phyloP scores from a whole-genome alignment of 495 filamentous ascomycete genomes.

The Neurospora tetrasperma region DNA sequence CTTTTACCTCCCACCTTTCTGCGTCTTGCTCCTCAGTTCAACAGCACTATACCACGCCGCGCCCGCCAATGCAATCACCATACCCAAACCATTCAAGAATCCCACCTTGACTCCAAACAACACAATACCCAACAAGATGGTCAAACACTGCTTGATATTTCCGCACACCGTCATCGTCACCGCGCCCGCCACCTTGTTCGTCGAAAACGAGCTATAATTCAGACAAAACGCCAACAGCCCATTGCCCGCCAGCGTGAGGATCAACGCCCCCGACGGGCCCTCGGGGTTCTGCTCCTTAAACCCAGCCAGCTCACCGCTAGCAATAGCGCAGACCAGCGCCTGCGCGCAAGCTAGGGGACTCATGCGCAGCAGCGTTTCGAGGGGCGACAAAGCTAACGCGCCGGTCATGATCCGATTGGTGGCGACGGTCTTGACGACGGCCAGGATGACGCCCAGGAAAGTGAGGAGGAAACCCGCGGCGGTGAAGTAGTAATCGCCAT shows the following conservation, averaged over 20 bases:
- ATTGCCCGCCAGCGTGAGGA: constrained; percentile 32
- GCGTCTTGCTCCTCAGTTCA: constrained; percentile 21
- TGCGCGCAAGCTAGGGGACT: constrained; percentile 44
- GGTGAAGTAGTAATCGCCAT: constrained; percentile 50
- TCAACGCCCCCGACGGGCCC: constrained; percentile 8
- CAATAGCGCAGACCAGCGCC: constrained; percentile 36
- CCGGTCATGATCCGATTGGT: constrained; percentile 49
- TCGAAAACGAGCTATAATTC: constrained; percentile 44
- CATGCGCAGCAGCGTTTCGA: constrained; percentile 47
- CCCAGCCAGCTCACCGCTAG: constrained; percentile 34
- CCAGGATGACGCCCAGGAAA: constrained; percentile 42
- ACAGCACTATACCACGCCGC: constrained; percentile 38
- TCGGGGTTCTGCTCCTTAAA: constrained; percentile 13
- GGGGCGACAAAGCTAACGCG: constrained; percentile 36
- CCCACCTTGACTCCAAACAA: constrained; percentile 42
- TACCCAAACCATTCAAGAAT: constrained; percentile 35
- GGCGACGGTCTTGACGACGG: constrained; percentile 45
- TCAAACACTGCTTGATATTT: constrained; percentile 50
- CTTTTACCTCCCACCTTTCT: not conserved
- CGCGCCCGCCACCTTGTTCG: constrained; percentile 47
- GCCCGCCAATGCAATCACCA: constrained; percentile 34
- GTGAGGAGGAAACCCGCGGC: constrained; percentile 42
- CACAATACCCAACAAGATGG: constrained; percentile 42
- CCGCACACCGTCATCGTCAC: constrained; percentile 48
- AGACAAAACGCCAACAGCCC: constrained; percentile 43